Percentiles rank a stretch among this genome's conserved stretches.
phyloP scores from a whole-genome alignment of 768 basidiomycete genomes.

The Cystofilobasidium macerans region DNA sequence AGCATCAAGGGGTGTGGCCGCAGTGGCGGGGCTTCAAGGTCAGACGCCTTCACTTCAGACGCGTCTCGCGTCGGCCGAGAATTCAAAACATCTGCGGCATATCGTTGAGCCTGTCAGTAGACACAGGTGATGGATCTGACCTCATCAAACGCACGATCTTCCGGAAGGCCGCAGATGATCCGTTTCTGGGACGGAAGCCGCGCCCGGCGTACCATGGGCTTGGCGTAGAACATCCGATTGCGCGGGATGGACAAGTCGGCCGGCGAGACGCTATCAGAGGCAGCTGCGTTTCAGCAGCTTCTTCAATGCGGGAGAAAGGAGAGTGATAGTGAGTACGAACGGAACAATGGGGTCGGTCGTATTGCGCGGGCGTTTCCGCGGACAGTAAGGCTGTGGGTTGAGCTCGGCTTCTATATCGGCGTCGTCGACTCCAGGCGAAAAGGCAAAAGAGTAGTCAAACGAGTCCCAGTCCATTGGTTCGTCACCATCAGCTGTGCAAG shows the following conservation, averaged over 20 bases:
- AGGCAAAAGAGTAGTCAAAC: neutral
- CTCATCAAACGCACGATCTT: conserved; percentile 46
- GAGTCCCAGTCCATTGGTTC: neutral
- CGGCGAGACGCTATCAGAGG: conserved; percentile 19
- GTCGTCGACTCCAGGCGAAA: neutral
- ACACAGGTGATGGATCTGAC: neutral
- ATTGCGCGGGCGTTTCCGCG: neutral
- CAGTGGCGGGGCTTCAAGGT: conserved; percentile 39
- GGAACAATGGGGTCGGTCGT: neutral
- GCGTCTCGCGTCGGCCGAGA: conserved; percentile 52
- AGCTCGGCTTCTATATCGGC: conserved; percentile 2
- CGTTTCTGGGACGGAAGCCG: conserved; percentile 42
- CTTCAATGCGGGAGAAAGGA: neutral
- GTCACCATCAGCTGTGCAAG: neutral
- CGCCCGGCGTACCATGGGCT: conserved; percentile 39
- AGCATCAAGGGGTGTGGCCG: conserved; percentile 50
- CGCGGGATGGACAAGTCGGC: conserved; percentile 31
- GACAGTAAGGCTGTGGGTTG: neutral
- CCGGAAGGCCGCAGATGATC: conserved; percentile 58
- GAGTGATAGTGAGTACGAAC: neutral
- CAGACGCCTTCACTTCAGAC: conserved; percentile 33
- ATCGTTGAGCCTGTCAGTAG: neutral
- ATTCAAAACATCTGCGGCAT: conserved; percentile 57
- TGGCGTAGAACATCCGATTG: conserved; percentile 52
- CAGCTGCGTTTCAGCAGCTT: neutral